Base-by-base conservation (phyloP, 176 grass and related monocot species). In the Eleusine coracana region DNA sequence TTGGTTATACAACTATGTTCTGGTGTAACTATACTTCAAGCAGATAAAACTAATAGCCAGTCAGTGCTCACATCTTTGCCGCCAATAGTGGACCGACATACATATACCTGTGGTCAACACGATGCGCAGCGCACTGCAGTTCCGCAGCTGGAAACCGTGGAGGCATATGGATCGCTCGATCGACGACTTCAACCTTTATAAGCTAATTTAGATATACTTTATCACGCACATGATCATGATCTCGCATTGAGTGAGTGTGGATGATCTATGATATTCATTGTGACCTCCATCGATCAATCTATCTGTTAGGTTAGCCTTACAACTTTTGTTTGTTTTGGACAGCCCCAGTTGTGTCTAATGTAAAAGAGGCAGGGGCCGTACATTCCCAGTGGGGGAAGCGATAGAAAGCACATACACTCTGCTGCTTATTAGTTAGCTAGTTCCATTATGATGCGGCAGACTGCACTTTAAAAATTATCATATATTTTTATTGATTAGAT, bases 271-370 rank as follows among this genome's bases (percentile, higher is more conserved):
- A 66, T 55, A 75, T 56, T 42, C 18, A 80, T 44, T 80, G 36
- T 52, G 60, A 49, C 37, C 46, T 67, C 64, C 68, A 52, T 79
- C 21, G 11, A 44, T 55, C 17, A 55, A n/a, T 55, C 68, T 80
- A 73, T 86, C 68, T 0, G 75, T 73, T 80, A 80, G 84, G 84
- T 86, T 86, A 34, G 51, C 17, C 73, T 42, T 76, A 39, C 66
- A 62, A 56, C 68, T 65, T 86, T 44, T 39, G 36, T 65, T 79
- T 76, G n/a, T 76, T 84, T 55, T 18, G 52, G 17, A 55, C 15
- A 55, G 17, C 52, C 52, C 52, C 52, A 55, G 20, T 55, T 20
- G 17, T 55, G 52, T 5, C 52, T 55, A 55, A 76, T 70, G 27
- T 28, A 39, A 59, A 69, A 46, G 52, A 46, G 21, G 66, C 11